phyloP scores from a whole-genome alignment of 1,284 basidiomycete genomes.

The Takashimella tepidaria region DNA sequence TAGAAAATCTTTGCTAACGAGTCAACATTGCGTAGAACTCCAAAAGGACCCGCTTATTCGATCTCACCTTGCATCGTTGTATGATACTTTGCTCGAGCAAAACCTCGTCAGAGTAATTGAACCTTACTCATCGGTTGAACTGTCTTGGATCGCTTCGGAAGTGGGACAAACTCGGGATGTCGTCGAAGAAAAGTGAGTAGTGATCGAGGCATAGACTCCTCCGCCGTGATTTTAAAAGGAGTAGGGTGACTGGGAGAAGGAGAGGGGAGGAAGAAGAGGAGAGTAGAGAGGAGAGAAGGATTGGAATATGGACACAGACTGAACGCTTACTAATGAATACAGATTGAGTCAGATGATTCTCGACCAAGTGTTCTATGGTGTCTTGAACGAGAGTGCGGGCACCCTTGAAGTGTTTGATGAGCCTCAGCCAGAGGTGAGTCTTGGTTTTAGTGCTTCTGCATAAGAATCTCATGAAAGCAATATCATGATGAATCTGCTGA shows the following conservation, averaged over 20 bases:
- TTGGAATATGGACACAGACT: not conserved
- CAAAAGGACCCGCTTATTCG: conserved; percentile 91
- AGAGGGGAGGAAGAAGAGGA: too few species aligned
- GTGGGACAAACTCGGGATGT: conserved; percentile 85
- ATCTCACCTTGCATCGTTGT: conserved; percentile 84
- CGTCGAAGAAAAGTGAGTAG: conserved; percentile 85
- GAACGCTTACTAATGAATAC: conserved; percentile 1
- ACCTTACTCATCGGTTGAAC: conserved; percentile 88
- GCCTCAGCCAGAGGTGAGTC: conserved; percentile 72
- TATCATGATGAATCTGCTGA: conserved; percentile 2
- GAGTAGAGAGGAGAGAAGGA: too few species aligned
- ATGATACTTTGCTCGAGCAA: conserved; percentile 92
- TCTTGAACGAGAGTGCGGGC: conserved; percentile 89
- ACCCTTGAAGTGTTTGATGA: conserved; percentile 87
- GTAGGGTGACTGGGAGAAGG: too few species aligned
- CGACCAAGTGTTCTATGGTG: conserved; percentile 89
- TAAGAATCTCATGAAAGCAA: not conserved
- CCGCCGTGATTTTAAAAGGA: too few species aligned
- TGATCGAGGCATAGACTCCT: too few species aligned
- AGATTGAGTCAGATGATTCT: conserved; percentile 97
- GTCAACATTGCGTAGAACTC: conserved; percentile 58
- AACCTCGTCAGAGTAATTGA: conserved; percentile 92
- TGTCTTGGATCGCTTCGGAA: conserved; percentile 79
- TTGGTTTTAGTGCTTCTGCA: not conserved
- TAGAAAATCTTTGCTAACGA: too few species aligned